Conservation (phyloP, 495 filamentous ascomycete species). For the Neurospora sp. region DNA sequence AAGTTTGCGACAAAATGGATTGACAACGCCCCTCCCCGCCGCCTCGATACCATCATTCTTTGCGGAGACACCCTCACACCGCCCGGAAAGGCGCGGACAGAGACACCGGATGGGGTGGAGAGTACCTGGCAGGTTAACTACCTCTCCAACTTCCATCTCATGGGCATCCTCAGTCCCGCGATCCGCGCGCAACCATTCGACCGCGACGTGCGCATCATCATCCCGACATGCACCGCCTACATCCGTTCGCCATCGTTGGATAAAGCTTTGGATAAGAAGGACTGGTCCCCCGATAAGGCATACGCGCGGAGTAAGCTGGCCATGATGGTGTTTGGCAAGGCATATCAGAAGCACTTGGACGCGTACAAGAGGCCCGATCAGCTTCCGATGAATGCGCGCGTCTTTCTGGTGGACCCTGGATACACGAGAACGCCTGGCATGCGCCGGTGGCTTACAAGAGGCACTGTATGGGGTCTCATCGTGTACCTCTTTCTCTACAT, state of each 20-base stretch:
- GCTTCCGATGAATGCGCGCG: constrained; percentile 64
- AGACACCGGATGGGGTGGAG: constrained; percentile 72
- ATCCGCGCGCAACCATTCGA: constrained; percentile 84
- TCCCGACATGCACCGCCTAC: constrained; percentile 80
- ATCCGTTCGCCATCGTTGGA: constrained; percentile 57
- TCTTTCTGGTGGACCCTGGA: constrained; percentile 80
- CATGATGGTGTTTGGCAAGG: constrained; percentile 72
- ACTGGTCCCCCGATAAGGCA: constrained; percentile 43
- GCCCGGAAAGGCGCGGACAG: constrained; percentile 36
- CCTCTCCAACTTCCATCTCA: constrained; percentile 86
- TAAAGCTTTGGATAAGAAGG: constrained; percentile 28
- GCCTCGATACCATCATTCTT: constrained; percentile 88
- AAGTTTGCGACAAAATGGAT: constrained; percentile 98
- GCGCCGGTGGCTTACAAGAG: constrained; percentile 73
- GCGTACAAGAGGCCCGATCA: constrained; percentile 73
- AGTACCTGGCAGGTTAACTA: constrained; percentile 91
- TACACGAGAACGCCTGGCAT: constrained; percentile 75
- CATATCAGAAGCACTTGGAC: constrained; percentile 83
- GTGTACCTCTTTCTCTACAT: constrained; percentile 71
- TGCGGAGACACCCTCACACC: constrained; percentile 70
- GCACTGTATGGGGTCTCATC: constrained; percentile 69
- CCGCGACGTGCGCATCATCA: constrained; percentile 79
- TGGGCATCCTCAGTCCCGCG: constrained; percentile 81
- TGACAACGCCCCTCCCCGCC: constrained; percentile 81
- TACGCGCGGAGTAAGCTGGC: constrained; percentile 86